These are phyloP conservation scores for Exophiala phaeomuriformis DNA, from an alignment of 2,329 filamentous ascomycete species.

Conservation along the genomic window DNA sequence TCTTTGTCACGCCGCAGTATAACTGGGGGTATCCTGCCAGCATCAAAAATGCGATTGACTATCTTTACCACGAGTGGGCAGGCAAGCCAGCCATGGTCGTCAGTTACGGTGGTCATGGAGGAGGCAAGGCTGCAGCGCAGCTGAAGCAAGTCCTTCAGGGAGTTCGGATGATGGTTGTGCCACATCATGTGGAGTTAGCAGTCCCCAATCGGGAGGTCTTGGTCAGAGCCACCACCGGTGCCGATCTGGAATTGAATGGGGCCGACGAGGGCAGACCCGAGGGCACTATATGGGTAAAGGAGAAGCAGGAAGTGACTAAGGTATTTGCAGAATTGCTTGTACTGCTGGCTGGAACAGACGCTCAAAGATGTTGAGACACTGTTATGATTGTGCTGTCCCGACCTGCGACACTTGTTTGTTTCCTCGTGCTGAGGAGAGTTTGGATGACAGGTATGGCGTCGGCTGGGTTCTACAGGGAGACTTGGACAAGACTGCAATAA, in stretches of 20 bases:
- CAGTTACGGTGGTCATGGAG: slow-evolving; percentile 46
- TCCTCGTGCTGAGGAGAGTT: no score
- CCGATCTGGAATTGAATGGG: slow-evolving; percentile 22
- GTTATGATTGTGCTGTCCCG: no score
- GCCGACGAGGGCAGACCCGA: slow-evolving; percentile 10
- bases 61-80: slow-evolving; percentile 52
- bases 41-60: slow-evolving; percentile 58
- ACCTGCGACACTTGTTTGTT: no score
- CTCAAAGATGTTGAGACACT: background rate
- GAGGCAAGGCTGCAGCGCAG: slow-evolving; percentile 34
- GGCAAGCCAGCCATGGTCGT: slow-evolving; percentile 50
- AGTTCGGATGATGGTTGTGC: slow-evolving; percentile 33
- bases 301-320: slow-evolving; percentile 7
- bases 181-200: slow-evolving; percentile 29
- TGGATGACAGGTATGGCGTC: no score
- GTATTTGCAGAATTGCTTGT: slow-evolving; percentile 14
- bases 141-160: slow-evolving; percentile 33
- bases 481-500: background rate
- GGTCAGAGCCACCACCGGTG: slow-evolving; percentile 25
- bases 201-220: slow-evolving; percentile 29
- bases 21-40: slow-evolving; percentile 50
- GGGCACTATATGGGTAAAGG: slow-evolving; percentile 11
- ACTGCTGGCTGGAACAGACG: background rate
- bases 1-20: slow-evolving; percentile 44
- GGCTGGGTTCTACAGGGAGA: background rate